Base-by-base conservation (phyloP, 202 grass and related monocot genomes). In the Panicum virgatum region DNA sequence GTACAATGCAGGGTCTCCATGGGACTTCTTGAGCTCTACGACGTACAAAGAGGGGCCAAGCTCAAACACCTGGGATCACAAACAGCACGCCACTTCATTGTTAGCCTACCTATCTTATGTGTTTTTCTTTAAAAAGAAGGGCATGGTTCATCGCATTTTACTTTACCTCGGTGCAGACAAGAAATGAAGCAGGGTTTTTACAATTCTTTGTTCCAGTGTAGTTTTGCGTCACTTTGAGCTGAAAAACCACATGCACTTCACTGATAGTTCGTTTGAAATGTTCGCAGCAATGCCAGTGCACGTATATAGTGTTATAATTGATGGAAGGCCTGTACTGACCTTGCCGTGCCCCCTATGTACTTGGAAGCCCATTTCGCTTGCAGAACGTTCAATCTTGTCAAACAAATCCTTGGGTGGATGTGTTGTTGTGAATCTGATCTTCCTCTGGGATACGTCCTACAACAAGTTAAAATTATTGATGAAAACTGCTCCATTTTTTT, bases 361-460 rank as follows among this genome's bases (percentile, higher is more conserved):
- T 82, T 83, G 82, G 52, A 93, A 91, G 1, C 79, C 88, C 90
- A 91, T 85, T 39, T 91, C 65, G 1, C 39, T 86, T 13, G 84
- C 82, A 6, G 86, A 89, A 13, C 39, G 30, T 76, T 91, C 86
- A 1, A 93, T 93, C 80, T 85, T 89, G 63, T 76, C 25, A 13
- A 86, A 88, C 38, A 91, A 65, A 72, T 93, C 86, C 46, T 84
- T 75, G 7, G 86, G 86, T 62, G 84, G 39, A 72, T 86, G 58
- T 54, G 78, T 82, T 82, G 94, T 87, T 66, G 94, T 84, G 88
- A 97, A 97, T 54, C 94, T 93, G 23, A 97, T 86, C 65, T 80
- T 91, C 75, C 90, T 85, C 75, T 91, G 88, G 11, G 94, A 88
- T 34, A 93, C 79, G 73, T 88, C 88, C 88, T 97, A 68, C 43